phyloP scores from a whole-genome alignment of 257 asterid species.

The Anisodus acutangulus region DNA sequence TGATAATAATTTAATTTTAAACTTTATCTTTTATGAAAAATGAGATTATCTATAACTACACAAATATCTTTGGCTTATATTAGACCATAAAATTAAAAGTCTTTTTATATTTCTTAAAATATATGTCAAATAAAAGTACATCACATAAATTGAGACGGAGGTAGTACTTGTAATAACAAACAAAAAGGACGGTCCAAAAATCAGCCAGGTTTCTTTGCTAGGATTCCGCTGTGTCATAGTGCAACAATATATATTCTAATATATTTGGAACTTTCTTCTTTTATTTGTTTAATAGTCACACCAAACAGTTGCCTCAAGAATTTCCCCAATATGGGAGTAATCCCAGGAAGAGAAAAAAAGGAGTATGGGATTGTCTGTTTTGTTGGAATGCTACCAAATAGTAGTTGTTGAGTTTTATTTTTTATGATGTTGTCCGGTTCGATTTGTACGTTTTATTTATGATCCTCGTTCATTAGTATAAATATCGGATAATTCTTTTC shows the following conservation, averaged over 20 bases:
- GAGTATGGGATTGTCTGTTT: not conserved
- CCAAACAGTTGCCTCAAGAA: not conserved
- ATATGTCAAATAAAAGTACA: no score
- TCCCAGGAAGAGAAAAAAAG: constrained; percentile 13
- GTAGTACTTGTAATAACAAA: not conserved
- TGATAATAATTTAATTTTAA: no score
- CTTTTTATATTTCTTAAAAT: no score
- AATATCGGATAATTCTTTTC: not conserved
- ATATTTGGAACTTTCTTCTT: not conserved
- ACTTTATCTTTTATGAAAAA: no score
- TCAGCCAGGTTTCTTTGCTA: constrained; percentile 72
- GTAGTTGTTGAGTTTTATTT: not conserved
- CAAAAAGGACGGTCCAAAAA: constrained; percentile 48
- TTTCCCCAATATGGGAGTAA: constrained; percentile 23
- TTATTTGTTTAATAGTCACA: not conserved
- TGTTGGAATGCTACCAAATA: constrained; percentile 19
- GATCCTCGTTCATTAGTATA: not conserved
- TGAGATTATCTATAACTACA: no score
- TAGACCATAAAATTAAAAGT: no score
- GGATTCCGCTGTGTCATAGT: constrained; percentile 63
- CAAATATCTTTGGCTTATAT: no score
- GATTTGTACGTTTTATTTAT: not conserved
- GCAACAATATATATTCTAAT: constrained; percentile 15
- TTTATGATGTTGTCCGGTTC: accelerated
- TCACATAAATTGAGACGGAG: no score